Evolutionary conservation across 1,284 basidiomycete species (phyloP).

Genomic region (Moniliophthora roreri): DNA sequence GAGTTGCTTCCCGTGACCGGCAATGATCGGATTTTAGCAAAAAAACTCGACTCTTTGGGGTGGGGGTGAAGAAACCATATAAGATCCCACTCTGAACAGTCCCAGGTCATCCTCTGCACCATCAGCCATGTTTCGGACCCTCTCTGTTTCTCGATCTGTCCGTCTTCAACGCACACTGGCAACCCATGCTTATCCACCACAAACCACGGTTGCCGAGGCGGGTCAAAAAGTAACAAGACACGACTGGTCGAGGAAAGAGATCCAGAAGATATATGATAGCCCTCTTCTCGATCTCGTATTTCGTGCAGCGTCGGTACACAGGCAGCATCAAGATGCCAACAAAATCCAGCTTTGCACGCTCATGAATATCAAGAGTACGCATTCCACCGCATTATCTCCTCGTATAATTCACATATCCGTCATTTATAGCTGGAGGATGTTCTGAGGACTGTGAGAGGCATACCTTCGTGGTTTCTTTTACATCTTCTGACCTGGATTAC

Average conservation of each 20-base stretch:
- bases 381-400: conserved; percentile 19
- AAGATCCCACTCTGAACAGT: background rate
- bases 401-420: conserved; percentile 16
- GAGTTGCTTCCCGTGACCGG: too few relatives aligned
- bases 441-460: conserved; percentile 83
- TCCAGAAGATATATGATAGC: conserved; percentile 75
- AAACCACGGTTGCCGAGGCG: conserved; percentile 20
- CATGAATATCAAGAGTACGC: conserved; percentile 98
- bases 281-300: conserved; percentile 88
- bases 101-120: background rate
- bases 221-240: conserved; percentile 38
- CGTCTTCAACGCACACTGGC: conserved; percentile 51
- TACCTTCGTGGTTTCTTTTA: background rate
- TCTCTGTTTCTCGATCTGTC: conserved; percentile 15
- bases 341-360: conserved; percentile 97
- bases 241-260: conserved; percentile 70
- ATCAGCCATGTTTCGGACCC: conserved; percentile 22
- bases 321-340: conserved; percentile 82
- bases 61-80: too few relatives aligned
- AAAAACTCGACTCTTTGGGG: too few relatives aligned
- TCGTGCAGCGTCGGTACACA: conserved; percentile 80
- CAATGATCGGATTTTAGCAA: too few relatives aligned
- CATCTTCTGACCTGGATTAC: background rate
- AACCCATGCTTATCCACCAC: conserved; percentile 49
- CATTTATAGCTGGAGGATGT: conserved; percentile 81